Evolutionary conservation across 441 rosid species (phyloP).

Genomic region (Omphalea diandra): DNA sequence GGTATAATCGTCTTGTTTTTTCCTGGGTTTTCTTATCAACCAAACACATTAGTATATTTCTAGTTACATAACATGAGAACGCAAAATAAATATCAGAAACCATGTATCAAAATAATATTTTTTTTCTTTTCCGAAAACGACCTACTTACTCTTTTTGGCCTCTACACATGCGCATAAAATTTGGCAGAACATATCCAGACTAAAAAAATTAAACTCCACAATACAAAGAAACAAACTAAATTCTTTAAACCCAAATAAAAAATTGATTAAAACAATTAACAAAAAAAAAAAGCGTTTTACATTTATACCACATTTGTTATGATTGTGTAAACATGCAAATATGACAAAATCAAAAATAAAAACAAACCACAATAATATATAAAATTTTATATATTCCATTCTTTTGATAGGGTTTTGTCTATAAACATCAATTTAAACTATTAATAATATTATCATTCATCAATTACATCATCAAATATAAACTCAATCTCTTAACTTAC

Average conservation of each 20-base stretch:
- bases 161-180: neutral
- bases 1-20: too few relatives aligned
- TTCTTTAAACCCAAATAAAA: slow-evolving; percentile 5
- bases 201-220: neutral
- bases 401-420: too few relatives aligned
- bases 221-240: neutral
- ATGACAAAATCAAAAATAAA: too few relatives aligned
- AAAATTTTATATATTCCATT: too few relatives aligned
- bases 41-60: slow-evolving; percentile 19
- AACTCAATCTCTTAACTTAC: too few relatives aligned
- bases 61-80: neutral
- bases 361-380: too few relatives aligned
- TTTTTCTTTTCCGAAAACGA: neutral
- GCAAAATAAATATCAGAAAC: neutral
- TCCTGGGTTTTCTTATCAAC: slow-evolving; percentile 21
- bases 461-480: too few relatives aligned
- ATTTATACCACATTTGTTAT: too few relatives aligned
- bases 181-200: slow-evolving; percentile 14
- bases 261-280: neutral
- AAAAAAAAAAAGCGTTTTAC: neutral
- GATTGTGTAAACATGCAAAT: too few relatives aligned
- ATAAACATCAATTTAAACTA: too few relatives aligned
- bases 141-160: slow-evolving; percentile 9
- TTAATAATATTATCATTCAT: too few relatives aligned
- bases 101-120: neutral